A percentile compares a stretch with the other conserved stretches of the same genome.
phyloP scores from a whole-genome alignment of 1,139 yeast species.

The Wickerhamomyces sp. region DNA sequence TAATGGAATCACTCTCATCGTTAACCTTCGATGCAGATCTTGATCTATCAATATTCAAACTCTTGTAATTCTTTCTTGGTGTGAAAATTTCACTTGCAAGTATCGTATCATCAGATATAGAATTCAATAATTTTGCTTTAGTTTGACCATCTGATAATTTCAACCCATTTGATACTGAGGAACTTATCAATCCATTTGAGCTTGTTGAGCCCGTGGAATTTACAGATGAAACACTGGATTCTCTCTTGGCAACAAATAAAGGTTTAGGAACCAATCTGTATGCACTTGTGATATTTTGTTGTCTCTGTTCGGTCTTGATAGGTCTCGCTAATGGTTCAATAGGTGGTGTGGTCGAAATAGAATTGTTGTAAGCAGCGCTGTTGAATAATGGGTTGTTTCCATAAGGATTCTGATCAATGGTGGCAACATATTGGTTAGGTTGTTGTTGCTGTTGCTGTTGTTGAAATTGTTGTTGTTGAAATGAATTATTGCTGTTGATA shows the following conservation, averaged over 20 bases:
- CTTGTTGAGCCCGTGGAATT: no score
- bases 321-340: slow-evolving; percentile 54
- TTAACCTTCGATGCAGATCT: slow-evolving; percentile 2
- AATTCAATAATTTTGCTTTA: slow-evolving; percentile 24
- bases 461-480: slow-evolving; percentile 16
- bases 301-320: slow-evolving; percentile 43
- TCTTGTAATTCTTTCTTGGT: slow-evolving; percentile 54
- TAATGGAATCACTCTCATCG: slow-evolving; percentile 14
- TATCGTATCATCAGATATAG: slow-evolving; percentile 61
- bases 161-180: slow-evolving; percentile 24
- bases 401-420: slow-evolving; percentile 63
- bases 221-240: no score
- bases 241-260: slow-evolving; percentile 23
- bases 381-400: slow-evolving; percentile 64
- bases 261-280: slow-evolving; percentile 47
- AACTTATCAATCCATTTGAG: slow-evolving; percentile 18
- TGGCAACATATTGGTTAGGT: slow-evolving; percentile 33
- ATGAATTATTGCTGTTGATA: no score
- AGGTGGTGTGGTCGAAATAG: slow-evolving; percentile 24
- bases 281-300: slow-evolving; percentile 54
- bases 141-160: slow-evolving; percentile 18
- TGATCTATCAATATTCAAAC: slow-evolving; percentile 48
- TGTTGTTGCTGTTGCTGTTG: slow-evolving; percentile 15
- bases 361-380: slow-evolving; percentile 18
- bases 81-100: slow-evolving; percentile 68